Conservation (phyloP, 345 rosid genomes). For the Salix viminalis region DNA sequence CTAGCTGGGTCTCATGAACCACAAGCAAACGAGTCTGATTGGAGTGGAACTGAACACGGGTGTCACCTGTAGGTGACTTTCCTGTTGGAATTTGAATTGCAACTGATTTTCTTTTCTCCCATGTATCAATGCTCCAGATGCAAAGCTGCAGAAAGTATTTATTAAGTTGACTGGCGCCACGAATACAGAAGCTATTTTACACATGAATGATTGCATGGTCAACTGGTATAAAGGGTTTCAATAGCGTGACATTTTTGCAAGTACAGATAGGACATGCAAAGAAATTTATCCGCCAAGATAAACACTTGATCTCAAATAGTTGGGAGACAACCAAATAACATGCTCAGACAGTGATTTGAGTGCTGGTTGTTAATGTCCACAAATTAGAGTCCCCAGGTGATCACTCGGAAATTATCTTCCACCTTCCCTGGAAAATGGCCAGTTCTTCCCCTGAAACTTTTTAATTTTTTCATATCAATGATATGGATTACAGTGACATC, state of each 20-base stretch:
- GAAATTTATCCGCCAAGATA: not conserved
- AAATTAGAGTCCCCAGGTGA: not conserved
- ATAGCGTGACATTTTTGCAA: not conserved
- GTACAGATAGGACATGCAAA: not conserved
- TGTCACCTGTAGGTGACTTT: conserved; percentile 59
- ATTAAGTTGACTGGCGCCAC: not conserved
- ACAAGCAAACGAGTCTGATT: conserved; percentile 72
- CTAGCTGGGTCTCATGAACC: conserved; percentile 78
- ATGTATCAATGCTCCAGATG: conserved; percentile 79
- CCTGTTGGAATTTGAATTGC: conserved; percentile 62
- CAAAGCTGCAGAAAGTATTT: conserved; percentile 42
- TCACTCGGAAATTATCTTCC: not conserved
- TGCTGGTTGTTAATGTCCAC: not conserved
- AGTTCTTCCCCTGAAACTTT: not conserved
- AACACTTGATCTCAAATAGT: not conserved
- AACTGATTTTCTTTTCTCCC: conserved; percentile 79
- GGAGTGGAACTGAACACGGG: conserved; percentile 70
- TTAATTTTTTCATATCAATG: not conserved
- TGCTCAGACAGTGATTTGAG: not conserved
- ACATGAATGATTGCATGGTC: not conserved
- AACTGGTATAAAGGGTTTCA: not conserved
- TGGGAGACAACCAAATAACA: not conserved
- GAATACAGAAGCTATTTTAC: not conserved
- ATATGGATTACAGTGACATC: not conserved
- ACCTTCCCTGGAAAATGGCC: not conserved